Percentiles rank a stretch among this genome's conserved stretches.
Conservation (phyloP, 1,284 basidiomycete species). For the Psilocybe mexicana region DNA sequence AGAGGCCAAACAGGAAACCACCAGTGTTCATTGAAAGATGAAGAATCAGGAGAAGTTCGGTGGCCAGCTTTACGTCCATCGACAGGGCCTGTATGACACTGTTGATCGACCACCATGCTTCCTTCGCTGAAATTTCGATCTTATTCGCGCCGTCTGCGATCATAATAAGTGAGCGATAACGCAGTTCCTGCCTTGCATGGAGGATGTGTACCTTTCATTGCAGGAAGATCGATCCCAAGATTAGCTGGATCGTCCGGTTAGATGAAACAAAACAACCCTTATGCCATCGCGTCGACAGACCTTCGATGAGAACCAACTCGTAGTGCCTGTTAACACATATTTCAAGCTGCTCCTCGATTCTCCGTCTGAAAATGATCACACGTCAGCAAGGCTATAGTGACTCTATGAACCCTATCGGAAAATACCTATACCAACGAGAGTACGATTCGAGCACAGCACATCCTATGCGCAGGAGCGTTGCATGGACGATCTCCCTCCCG, state of each 20-base stretch:
- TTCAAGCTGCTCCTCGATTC: slow-evolving; percentile 6
- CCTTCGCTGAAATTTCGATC: slow-evolving; percentile 19
- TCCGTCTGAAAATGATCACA: neutral
- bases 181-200: neutral
- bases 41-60: neutral
- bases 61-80: slow-evolving; percentile 19
- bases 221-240: slow-evolving; percentile 12
- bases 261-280: neutral
- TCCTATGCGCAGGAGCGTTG: slow-evolving; percentile 1
- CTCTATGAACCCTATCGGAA: too few species aligned
- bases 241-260: slow-evolving; percentile 6
- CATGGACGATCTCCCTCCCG: slow-evolving; percentile 3
- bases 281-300: neutral
- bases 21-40: slow-evolving; percentile 30
- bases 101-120: slow-evolving; percentile 28
- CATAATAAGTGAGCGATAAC: neutral
- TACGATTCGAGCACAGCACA: slow-evolving; percentile 10
- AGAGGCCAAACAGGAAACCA: slow-evolving; percentile 27
- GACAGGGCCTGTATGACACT: slow-evolving; percentile 21
- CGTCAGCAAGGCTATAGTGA: too few species aligned
- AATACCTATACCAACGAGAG: slow-evolving; percentile 14
- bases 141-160: slow-evolving; percentile 18
- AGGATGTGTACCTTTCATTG: slow-evolving; percentile 13
- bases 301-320: slow-evolving; percentile 14
- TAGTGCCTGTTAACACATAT: slow-evolving; percentile 14